Conservation (phyloP, 2,329 filamentous ascomycete species). For the Verticillium albo-atrum region DNA sequence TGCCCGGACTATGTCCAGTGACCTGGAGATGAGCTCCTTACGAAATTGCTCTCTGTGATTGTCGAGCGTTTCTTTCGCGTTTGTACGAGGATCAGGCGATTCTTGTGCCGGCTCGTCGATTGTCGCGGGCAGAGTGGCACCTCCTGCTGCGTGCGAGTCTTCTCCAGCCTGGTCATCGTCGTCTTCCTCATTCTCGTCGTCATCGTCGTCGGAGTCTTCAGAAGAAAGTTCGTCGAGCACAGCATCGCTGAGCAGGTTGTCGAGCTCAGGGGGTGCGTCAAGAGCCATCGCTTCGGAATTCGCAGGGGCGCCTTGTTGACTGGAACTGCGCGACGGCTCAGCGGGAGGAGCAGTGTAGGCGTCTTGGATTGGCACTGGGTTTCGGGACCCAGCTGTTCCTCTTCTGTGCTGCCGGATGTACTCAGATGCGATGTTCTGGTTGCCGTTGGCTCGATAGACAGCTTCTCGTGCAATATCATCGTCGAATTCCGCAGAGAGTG, state of each 20-base stretch:
- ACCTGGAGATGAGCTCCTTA: slow-evolving; percentile 78
- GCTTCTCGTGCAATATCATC: slow-evolving; percentile 70
- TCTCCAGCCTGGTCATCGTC: slow-evolving; percentile 5
- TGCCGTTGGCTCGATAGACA: slow-evolving; percentile 75
- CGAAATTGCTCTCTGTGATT: slow-evolving; percentile 68
- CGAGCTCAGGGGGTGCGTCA: slow-evolving; percentile 18
- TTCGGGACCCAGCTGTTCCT: slow-evolving; percentile 54
- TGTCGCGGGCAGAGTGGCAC: neutral
- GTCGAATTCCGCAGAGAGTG: slow-evolving; percentile 22
- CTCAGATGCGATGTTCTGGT: slow-evolving; percentile 54
- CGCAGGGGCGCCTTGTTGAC: slow-evolving; percentile 15
- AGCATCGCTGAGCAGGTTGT: slow-evolving; percentile 18
- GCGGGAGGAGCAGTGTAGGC: slow-evolving; percentile 28
- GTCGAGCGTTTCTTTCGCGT: slow-evolving; percentile 77
- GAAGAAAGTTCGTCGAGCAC: slow-evolving; percentile 17
- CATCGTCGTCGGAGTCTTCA: slow-evolving; percentile 19
- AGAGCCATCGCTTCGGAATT: slow-evolving; percentile 25
- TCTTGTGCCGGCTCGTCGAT: neutral
- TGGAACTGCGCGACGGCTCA: slow-evolving; percentile 13
- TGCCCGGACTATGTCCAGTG: slow-evolving; percentile 81
- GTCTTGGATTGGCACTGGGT: slow-evolving; percentile 64
- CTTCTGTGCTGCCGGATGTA: slow-evolving; percentile 67
- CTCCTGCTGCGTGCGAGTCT: neutral
- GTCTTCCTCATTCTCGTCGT: slow-evolving; percentile 13
- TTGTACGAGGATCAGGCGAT: slow-evolving; percentile 12